Base-by-base conservation (phyloP, 2,329 filamentous ascomycete species). In the Dothideomycetes sp. region DNA sequence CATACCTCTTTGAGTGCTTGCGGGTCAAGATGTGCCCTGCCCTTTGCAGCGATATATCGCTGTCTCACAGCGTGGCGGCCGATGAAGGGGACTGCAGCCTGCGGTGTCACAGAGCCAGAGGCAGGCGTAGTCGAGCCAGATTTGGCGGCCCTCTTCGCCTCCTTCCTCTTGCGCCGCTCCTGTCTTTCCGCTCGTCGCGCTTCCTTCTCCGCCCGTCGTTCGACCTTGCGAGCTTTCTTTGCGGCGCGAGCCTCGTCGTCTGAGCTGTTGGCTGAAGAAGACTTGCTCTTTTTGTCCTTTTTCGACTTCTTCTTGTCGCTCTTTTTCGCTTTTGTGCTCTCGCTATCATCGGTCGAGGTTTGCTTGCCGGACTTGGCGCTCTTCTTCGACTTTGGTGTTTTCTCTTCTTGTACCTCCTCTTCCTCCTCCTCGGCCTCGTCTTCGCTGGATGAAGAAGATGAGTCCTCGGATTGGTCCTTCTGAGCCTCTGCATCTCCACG, bases 21-120 rank as follows among this genome's bases (percentile, higher is more conserved):
- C 36, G 79, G 73, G 59, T 95, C 84, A 65, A 86, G 73, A 43
- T 87, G 74, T 2, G 88, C 87, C 65, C 81, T 76, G 52, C 78
- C 79, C 68, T 96, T 96, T 52, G 91, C 84, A 41, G 81, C 81
- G 53, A 96, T 94, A 60, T 88, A 85, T 44, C 85, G 73, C 49
- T 84, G 78, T 47, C 89, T 71, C 34, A 88, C 77, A 40, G 82
- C 74, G 57, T 88, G 84, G 47, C 86, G 74, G 37, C 53, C 51
- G 15, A 43, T 36, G 19, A 43, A 42, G 18, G 52, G 42, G 31
- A 40, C 45, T 37, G 53, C 31, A 24, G 41, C 31, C 15, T 40
- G 38, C 22, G 22, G 22, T 31, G 16, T 19, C 31, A 11, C 29
- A 14, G 16, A 27, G 12, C 12, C 22, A 7, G 22, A 27, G 9